A percentile compares a stretch with the other conserved stretches of the same genome.
phyloP scores from a whole-genome alignment of 169 alveolate species.

The Cryptosporidium sp. region DNA sequence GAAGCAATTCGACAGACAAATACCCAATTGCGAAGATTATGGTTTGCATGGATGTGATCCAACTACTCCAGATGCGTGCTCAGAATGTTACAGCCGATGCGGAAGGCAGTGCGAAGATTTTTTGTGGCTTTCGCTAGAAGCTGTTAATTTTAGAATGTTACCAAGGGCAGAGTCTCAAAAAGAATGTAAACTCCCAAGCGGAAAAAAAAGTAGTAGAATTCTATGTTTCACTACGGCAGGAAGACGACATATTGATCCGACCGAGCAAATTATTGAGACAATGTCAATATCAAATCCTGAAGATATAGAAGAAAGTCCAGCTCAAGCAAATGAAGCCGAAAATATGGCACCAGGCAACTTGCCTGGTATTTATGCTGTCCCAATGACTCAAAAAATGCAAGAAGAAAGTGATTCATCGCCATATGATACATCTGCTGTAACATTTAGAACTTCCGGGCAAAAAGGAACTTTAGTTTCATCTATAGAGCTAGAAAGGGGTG shows the following conservation, averaged over 20 bases:
- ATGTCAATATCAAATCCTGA: conserved; percentile 63
- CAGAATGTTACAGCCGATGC: conserved; percentile 70
- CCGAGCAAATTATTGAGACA: conserved; percentile 66
- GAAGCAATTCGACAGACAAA: conserved; percentile 64
- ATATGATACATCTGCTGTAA: conserved; percentile 31
- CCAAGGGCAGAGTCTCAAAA: conserved; percentile 75
- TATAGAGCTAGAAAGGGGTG: conserved; percentile 14
- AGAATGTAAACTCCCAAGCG: conserved; percentile 67
- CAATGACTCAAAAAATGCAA: conserved; percentile 53
- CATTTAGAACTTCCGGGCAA: conserved; percentile 1
- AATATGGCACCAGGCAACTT: not conserved
- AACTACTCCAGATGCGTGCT: conserved; percentile 72
- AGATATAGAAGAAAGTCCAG: conserved; percentile 28
- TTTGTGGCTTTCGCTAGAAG: conserved; percentile 70
- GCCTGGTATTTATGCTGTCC: conserved; percentile 35
- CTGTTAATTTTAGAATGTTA: conserved; percentile 68
- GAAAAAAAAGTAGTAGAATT: conserved; percentile 65
- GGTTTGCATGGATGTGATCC: conserved; percentile 75
- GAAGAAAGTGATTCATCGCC: conserved; percentile 4
- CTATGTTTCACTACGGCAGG: conserved; percentile 71
- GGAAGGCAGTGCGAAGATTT: conserved; percentile 72
- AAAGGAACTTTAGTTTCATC: conserved; percentile 48
- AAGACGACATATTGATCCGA: conserved; percentile 73
- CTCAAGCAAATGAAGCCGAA: not conserved
- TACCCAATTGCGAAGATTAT: conserved; percentile 73